Conservation (phyloP, 2,329 filamentous ascomycete species). For the Phaeoacremonium minimum region DNA sequence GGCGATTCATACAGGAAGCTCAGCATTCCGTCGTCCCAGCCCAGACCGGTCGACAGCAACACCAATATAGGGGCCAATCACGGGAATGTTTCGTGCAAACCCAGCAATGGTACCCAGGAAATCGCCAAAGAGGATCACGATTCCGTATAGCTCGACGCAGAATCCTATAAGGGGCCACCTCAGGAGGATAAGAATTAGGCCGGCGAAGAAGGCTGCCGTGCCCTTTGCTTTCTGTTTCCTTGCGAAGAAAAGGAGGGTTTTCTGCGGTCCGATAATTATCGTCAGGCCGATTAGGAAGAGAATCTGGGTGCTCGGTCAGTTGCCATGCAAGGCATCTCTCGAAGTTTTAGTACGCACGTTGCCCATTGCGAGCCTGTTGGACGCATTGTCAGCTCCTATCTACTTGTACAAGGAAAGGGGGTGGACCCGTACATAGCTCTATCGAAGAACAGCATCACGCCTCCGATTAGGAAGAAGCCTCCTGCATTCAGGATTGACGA, state of each 20-base stretch:
- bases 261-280: slow-evolving; percentile 88
- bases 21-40: slow-evolving; percentile 64
- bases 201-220: slow-evolving; percentile 79
- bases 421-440: slow-evolving; percentile 71
- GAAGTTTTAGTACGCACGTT: slow-evolving; percentile 56
- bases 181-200: slow-evolving; percentile 80
- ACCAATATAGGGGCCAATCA: slow-evolving; percentile 84
- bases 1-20: slow-evolving; percentile 68
- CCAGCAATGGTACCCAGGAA: slow-evolving; percentile 89
- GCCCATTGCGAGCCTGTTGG: slow-evolving; percentile 84
- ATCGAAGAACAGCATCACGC: slow-evolving; percentile 96
- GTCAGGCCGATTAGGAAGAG: slow-evolving; percentile 96
- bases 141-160: slow-evolving; percentile 84
- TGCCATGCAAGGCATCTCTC: slow-evolving; percentile 9
- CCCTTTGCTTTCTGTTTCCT: slow-evolving; percentile 89
- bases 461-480: slow-evolving; percentile 90
- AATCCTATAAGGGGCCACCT: slow-evolving; percentile 93
- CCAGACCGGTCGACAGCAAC: slow-evolving; percentile 66
- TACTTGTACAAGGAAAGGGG: too few relatives aligned
- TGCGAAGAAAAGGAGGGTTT: slow-evolving; percentile 92
- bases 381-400: slow-evolving; percentile 1
- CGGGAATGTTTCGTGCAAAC: slow-evolving; percentile 78
- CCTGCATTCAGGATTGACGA: too few relatives aligned
- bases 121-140: slow-evolving; percentile 90
- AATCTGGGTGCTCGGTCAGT: too few relatives aligned